Base-by-base conservation (phyloP, 331 rosid species). In the Erythrophleum ivorense region DNA sequence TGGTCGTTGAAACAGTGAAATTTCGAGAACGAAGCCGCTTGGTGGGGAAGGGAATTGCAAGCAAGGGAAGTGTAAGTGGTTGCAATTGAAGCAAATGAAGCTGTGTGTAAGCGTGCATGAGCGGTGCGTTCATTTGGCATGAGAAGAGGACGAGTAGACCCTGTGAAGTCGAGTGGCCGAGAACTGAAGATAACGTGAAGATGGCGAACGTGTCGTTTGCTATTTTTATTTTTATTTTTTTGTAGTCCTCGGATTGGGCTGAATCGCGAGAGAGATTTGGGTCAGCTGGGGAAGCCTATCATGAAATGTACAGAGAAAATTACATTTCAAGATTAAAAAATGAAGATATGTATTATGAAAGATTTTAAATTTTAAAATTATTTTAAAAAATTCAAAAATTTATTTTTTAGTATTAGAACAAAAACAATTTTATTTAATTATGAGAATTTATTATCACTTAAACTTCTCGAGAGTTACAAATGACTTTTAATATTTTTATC, bases 41-140 rank as follows among this genome's bases (percentile, higher is more conserved):
- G 36, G 84, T 41, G 16, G 81, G 76, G 54, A 76, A 70, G 43
- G 24, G 79, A 59, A 80, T 54, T 9, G 88, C 6, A n/a, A 40
- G 72, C 1, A 76, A 87, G 71, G 33, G 80, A 48, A 74, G 48
- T 9, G 75, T 80, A 72, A 77, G 59, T 10, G 76, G 76, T 18
- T 49, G 76, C 29, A 71, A 50, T 18, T 75, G 78, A 68, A 82
- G 80, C 65, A 84, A 75, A 50, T 86, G 86, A 58, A 50, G 33
- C 16, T 41, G 84, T 40, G 79, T 2, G 12, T n/a, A 83, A 12
- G 87, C 48, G 53, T 63, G 88, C 69, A 86, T 9, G 31, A 83
- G 75, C 66, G 66, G 77, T 45, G 62, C 55, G 62, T 60, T 84
- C 95, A 91, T 91, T 64, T 71, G 74, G 83, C 86, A 86, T 43